These are phyloP conservation scores for Lithohypha guttulata DNA, from an alignment of 2,329 filamentous ascomycete species.

Conservation along the genomic window DNA sequence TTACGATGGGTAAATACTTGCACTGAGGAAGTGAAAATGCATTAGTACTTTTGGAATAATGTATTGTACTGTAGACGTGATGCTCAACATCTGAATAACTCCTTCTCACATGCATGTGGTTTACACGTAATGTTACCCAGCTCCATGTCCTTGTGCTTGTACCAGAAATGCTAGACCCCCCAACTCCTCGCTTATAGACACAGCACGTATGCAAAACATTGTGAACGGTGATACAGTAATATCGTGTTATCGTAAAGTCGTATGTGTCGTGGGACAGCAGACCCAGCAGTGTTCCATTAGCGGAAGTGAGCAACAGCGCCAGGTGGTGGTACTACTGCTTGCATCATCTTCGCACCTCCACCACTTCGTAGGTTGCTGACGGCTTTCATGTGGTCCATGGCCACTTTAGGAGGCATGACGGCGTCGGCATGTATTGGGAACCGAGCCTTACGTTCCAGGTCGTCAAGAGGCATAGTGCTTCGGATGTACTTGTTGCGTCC, in stretches of 20 bases:
- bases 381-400: slow-evolving; percentile 2
- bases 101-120: too few relatives aligned
- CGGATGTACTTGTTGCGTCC: slow-evolving; percentile 62
- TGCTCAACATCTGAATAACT: too few relatives aligned
- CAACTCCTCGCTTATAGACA: slow-evolving; percentile 8
- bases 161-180: background rate
- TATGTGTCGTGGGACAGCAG: background rate
- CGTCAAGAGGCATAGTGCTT: slow-evolving; percentile 68
- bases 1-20: too few relatives aligned
- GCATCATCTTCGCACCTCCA: background rate
- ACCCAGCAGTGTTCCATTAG: background rate
- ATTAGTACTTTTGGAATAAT: too few relatives aligned
- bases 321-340: background rate
- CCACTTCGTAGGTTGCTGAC: slow-evolving; percentile 6
- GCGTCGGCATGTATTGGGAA: slow-evolving; percentile 41
- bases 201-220: slow-evolving; percentile 7
- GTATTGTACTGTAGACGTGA: too few relatives aligned
- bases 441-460: slow-evolving; percentile 64
- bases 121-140: too few relatives aligned
- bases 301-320: slow-evolving; percentile 2
- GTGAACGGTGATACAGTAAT: background rate
- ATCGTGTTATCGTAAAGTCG: background rate
- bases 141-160: background rate
- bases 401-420: background rate
- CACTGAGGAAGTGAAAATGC: too few relatives aligned